A percentile compares a stretch with the other conserved stretches of the same genome.
These are phyloP conservation scores for Magnolia officinalis DNA, from an alignment of 164 flowering plant species.

Conservation along the genomic window DNA sequence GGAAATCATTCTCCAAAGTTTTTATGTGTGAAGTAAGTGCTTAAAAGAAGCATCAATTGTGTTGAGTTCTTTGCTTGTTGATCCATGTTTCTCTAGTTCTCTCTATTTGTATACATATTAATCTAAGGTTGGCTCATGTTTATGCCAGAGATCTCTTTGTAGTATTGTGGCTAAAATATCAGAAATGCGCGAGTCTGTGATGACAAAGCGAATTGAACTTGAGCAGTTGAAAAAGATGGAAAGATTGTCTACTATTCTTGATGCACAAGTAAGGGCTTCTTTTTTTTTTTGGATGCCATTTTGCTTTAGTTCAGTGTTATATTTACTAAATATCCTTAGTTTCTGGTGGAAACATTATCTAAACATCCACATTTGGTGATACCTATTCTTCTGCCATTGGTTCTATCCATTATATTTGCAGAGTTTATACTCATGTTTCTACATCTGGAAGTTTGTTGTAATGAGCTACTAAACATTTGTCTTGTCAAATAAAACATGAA, in stretches of 20 bases:
- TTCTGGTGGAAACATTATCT: no score
- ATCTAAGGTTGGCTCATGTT: not conserved
- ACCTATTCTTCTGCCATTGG: no score
- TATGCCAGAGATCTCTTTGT: constrained; percentile 43
- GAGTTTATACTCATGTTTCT: no score
- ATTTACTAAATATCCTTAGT: not conserved
- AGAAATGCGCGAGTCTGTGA: constrained; percentile 50
- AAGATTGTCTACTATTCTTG: constrained; percentile 40
- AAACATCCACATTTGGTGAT: no score
- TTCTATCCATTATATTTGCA: no score
- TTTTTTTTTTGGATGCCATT: not conserved
- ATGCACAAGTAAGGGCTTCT: constrained; percentile 54
- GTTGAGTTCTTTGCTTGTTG: not conserved
- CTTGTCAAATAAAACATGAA: no score
- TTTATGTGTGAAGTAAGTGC: no score
- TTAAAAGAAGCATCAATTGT: no score
- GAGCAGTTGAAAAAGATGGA: constrained; percentile 32
- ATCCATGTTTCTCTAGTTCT: not conserved
- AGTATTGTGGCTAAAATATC: constrained; percentile 44
- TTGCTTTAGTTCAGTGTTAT: not conserved
- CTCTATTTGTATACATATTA: not conserved
- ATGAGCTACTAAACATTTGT: no score
- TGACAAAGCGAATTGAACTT: constrained; percentile 48
- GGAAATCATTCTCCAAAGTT: no score
- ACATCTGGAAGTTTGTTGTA: no score